phyloP scores from a whole-genome alignment of 1,284 basidiomycete species.

The Cystobasidium sp. region DNA sequence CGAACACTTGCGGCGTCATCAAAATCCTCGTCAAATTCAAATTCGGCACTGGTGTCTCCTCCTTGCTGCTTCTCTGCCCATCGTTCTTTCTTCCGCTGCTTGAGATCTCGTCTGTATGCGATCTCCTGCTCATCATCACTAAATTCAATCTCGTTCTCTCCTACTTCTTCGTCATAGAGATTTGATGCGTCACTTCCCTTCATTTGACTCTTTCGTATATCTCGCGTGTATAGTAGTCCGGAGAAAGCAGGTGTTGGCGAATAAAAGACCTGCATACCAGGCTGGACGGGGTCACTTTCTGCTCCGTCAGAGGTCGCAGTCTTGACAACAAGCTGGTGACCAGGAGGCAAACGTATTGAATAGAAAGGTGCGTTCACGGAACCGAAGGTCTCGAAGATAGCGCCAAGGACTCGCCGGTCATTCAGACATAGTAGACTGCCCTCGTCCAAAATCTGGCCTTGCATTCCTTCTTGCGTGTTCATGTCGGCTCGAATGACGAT shows the following conservation, averaged over 20 bases:
- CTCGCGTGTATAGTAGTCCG: conserved; percentile 74
- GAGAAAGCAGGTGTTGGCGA: conserved; percentile 68
- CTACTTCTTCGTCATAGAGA: conserved; percentile 84
- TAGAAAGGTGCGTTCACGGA: conserved; percentile 83
- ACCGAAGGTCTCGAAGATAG: conserved; percentile 86
- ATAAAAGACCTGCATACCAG: conserved; percentile 67
- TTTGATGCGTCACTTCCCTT: conserved; percentile 93
- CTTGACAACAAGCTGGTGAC: conserved; percentile 15
- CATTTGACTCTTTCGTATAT: conserved; percentile 63
- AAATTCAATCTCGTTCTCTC: conserved; percentile 81
- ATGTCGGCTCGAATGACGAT: conserved; percentile 70
- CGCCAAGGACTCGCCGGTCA: conserved; percentile 78
- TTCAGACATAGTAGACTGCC: conserved; percentile 85
- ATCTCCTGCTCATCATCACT: conserved; percentile 87
- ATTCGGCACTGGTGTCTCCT: conserved; percentile 10
- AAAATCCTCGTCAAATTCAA: conserved; percentile 37
- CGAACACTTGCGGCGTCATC: conserved; percentile 22
- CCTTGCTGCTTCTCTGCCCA: conserved; percentile 4
- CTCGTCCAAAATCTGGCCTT: conserved; percentile 71
- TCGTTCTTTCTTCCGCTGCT: conserved; percentile 27
- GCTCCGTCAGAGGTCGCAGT: not conserved
- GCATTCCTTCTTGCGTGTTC: conserved; percentile 8
- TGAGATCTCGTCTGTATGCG: conserved; percentile 61
- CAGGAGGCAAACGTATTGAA: conserved; percentile 65
- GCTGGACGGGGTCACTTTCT: conserved; percentile 14